Evolutionary conservation across 129 eudicot species (phyloP), one percentile per base, ranked within the genome.

Genomic region (Arctium minus): DNA sequence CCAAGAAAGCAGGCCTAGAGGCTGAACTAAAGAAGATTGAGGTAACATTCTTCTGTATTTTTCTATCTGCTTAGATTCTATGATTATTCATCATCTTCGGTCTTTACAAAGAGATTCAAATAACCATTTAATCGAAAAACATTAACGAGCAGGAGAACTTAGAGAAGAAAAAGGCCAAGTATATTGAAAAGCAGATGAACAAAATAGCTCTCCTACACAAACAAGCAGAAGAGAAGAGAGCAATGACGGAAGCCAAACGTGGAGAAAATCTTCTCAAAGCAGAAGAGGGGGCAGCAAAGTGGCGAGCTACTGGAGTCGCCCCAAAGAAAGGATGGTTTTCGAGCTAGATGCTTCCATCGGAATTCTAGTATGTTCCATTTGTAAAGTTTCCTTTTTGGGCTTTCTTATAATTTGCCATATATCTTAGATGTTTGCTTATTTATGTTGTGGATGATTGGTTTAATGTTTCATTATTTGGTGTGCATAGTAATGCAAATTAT

Each of bases 141-240:
- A 38, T 38, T 4, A 6, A 38, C n/a, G 75, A 78, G 87, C 87
- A 94, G 97, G 94, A 94, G 78, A 35, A 87, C 30, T 75, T 95
- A 88, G 98, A 94, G 93, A 94, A 88, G 82, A 87, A 95, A 89
- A 95, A 91, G 86, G 93, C 97, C 1, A 85, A 84, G 67, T 96
- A 87, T 46, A 64, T 85, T 3, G 92, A 93, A 84, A 91, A 93
- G 72, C 77, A 89, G 97, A 93, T 89, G 86, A 96, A 93, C 92
- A 91, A 86, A 74, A 81, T 90, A 6, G 93, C 97, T 72, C 40
- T 77, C 15, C 67, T 91, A 42, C 95, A 93, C 85, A 93, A 89
- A 86, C 72, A 83, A 73, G 97, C 99, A n/a, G 98, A 93, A 80
- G 95, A 96, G 70, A 92, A 90, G 80, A 87, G 92, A 79, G 98